These are phyloP conservation scores for Penicillium sp. DNA, from an alignment of 2,329 filamentous ascomycete species.

Conservation along the genomic window DNA sequence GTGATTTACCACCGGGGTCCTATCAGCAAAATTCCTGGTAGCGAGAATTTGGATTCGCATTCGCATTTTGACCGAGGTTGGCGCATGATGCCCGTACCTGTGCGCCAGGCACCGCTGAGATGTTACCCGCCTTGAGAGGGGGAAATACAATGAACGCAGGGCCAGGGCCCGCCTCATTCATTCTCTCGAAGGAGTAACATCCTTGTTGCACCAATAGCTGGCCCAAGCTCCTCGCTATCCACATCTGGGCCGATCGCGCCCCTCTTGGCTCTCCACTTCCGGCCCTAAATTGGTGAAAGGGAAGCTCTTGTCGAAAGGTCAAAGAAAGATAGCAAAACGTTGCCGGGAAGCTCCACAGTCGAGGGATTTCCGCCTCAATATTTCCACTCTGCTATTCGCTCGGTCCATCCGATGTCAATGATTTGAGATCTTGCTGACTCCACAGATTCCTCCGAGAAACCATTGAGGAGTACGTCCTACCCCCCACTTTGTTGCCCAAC, in stretches of 20 bases:
- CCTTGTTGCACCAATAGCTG: slow-evolving; percentile 23
- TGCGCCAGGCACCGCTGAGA: slow-evolving; percentile 22
- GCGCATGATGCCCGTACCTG: slow-evolving; percentile 24
- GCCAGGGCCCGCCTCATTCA: slow-evolving; percentile 10
- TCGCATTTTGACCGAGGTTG: slow-evolving; percentile 25
- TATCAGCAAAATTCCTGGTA: slow-evolving; percentile 33
- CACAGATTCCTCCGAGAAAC: slow-evolving; percentile 46
- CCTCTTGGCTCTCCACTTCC: slow-evolving; percentile 24
- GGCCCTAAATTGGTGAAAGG: slow-evolving; percentile 12
- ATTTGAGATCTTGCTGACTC: slow-evolving; percentile 24
- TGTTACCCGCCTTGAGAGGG: slow-evolving; percentile 14
- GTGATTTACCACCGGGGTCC: slow-evolving; percentile 21
- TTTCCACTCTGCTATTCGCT: slow-evolving; percentile 7
- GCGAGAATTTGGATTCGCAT: slow-evolving; percentile 26
- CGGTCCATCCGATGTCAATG: slow-evolving; percentile 15
- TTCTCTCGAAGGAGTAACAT: slow-evolving; percentile 9
- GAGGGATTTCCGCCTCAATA: slow-evolving; percentile 16
- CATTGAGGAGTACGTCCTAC: slow-evolving; percentile 61
- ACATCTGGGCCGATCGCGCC: slow-evolving; percentile 30
- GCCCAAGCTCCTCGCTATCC: slow-evolving; percentile 33
- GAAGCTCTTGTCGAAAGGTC: slow-evolving; percentile 4
- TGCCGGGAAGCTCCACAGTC: slow-evolving; percentile 22
- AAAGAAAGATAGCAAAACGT: slow-evolving; percentile 14
- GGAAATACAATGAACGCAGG: background rate
- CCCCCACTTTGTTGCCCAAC: slow-evolving; percentile 63